These are phyloP conservation scores for Microcera coccophila DNA, from an alignment of 2,329 filamentous ascomycete species.

Conservation along the genomic window DNA sequence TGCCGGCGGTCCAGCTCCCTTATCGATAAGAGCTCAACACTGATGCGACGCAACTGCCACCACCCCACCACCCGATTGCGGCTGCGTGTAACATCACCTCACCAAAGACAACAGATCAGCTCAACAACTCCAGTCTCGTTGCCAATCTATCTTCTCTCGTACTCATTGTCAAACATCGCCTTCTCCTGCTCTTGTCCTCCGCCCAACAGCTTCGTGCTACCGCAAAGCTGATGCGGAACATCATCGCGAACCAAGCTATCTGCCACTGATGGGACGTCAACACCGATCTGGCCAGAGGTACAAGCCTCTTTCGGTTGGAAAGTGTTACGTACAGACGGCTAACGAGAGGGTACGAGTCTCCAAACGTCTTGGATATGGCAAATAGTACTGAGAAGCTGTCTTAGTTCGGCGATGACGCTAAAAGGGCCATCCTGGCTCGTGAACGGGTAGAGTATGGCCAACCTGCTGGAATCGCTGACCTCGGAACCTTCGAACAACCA, in stretches of 20 bases:
- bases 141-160: too few species aligned
- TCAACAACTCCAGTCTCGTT: too few species aligned
- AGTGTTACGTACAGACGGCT: conserved; percentile 36
- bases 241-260: conserved; percentile 5
- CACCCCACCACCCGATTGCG: neutral
- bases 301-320: conserved; percentile 32
- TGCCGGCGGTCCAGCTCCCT: too few species aligned
- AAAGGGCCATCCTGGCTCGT: conserved; percentile 32
- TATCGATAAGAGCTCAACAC: neutral
- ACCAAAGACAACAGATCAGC: too few species aligned
- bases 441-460: conserved; percentile 27
- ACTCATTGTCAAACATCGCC: too few species aligned
- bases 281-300: too few species aligned
- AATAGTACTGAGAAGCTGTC: neutral
- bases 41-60: neutral
- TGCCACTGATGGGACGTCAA: conserved; percentile 25
- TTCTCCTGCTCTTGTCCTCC: too few species aligned
- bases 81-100: neutral
- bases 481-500: conserved; percentile 23
- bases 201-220: too few species aligned
- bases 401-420: conserved; percentile 37
- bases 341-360: conserved; percentile 31
- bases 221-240: conserved; percentile 19
- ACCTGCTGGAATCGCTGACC: too few species aligned
- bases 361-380: neutral